phyloP scores from a whole-genome alignment of 2,329 filamentous ascomycete species.

The Xylariaceae sp. region DNA sequence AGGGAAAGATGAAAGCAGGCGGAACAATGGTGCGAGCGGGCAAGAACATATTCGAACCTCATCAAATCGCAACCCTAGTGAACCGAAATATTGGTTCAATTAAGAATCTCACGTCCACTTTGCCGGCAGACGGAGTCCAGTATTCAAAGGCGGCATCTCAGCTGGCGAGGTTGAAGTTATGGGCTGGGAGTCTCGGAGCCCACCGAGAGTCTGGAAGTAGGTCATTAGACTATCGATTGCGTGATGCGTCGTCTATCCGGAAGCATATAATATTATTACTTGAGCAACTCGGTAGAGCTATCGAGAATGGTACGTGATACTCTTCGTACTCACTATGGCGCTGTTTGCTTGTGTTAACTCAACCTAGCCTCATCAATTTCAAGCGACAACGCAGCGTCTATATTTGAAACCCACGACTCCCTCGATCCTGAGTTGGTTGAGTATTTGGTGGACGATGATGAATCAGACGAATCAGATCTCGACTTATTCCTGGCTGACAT shows the following conservation, averaged over 20 bases:
- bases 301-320: not conserved
- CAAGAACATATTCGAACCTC: not conserved
- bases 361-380: not conserved
- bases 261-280: not conserved
- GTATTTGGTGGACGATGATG: slow-evolving; percentile 6
- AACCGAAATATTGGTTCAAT: not conserved
- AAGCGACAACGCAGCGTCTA: not conserved
- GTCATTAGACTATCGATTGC: slow-evolving; percentile 5
- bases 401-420: not conserved
- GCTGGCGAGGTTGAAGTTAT: slow-evolving; percentile 16
- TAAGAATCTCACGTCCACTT: not conserved
- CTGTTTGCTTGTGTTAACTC: not conserved
- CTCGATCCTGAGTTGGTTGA: not conserved
- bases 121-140: not conserved
- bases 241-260: slow-evolving; percentile 4
- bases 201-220: not conserved
- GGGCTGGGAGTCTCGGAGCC: slow-evolving; percentile 7
- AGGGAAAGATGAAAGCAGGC: not conserved
- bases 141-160: not conserved
- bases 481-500: slow-evolving; percentile 2
- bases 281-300: not conserved
- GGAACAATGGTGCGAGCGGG: not conserved
- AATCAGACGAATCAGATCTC: not conserved
- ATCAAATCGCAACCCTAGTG: slow-evolving; percentile 3
- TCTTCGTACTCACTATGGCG: too few species aligned